Evolutionary conservation across 2,329 filamentous ascomycete genomes (phyloP).

Genomic region (Ophioceras dolichostomum): DNA sequence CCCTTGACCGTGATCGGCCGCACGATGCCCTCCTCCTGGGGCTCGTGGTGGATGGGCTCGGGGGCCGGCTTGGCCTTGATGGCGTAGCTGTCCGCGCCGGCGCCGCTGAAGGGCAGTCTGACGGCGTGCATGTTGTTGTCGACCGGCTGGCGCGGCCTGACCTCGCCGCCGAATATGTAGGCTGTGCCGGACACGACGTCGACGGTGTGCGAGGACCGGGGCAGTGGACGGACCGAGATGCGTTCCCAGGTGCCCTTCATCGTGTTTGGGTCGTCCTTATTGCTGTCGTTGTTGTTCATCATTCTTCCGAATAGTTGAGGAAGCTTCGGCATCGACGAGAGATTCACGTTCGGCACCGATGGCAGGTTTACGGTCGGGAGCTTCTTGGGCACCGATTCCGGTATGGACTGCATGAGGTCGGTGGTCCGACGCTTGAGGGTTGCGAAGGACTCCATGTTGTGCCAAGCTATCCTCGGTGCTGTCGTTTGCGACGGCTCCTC

Average conservation of each 20-base stretch:
- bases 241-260: slow-evolving; percentile 50
- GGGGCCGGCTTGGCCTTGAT: slow-evolving; percentile 35
- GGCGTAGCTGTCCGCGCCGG: slow-evolving; percentile 45
- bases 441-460: slow-evolving; percentile 44
- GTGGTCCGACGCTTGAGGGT: slow-evolving; percentile 42
- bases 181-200: slow-evolving; percentile 45
- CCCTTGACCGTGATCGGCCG: slow-evolving; percentile 15
- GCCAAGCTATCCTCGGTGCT: too few relatives aligned
- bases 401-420: slow-evolving; percentile 36
- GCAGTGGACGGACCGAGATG: slow-evolving; percentile 41
- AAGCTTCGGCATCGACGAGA: slow-evolving; percentile 11
- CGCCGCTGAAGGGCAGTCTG: slow-evolving; percentile 43
- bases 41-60: slow-evolving; percentile 7
- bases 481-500: too few relatives aligned
- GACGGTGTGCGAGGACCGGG: slow-evolving; percentile 63
- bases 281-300: slow-evolving; percentile 8
- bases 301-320: too few relatives aligned
- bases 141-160: slow-evolving; percentile 44
- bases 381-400: slow-evolving; percentile 26
- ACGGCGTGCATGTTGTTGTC: slow-evolving; percentile 64
- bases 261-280: slow-evolving; percentile 12
- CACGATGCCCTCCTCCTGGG: slow-evolving; percentile 8
- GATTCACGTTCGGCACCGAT: slow-evolving; percentile 4
- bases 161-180: slow-evolving; percentile 65
- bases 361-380: slow-evolving; percentile 3